phyloP scores from a whole-genome alignment of 2,329 filamentous ascomycete genomes.

The Aspergillus ochraceus region DNA sequence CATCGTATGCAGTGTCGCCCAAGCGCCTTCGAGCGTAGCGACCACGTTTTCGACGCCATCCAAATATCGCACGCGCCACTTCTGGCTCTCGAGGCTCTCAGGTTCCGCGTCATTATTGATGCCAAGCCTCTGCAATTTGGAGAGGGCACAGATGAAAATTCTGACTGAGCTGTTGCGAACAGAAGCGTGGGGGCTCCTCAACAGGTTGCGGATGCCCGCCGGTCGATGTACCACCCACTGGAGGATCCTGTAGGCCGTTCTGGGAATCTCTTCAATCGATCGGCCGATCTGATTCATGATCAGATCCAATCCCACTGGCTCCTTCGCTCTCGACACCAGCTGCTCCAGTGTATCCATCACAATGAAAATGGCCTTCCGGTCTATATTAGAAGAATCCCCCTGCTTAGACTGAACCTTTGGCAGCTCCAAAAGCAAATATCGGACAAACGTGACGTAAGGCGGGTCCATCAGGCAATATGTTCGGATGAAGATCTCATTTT shows the following conservation, averaged over 20 bases:
- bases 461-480: conserved; percentile 79
- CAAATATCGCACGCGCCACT: conserved; percentile 29
- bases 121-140: conserved; percentile 50
- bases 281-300: conserved; percentile 55
- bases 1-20: conserved; percentile 61
- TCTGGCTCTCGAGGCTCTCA: conserved; percentile 22
- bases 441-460: conserved; percentile 67
- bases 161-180: conserved; percentile 57
- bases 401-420: conserved; percentile 54
- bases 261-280: conserved; percentile 51
- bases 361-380: conserved; percentile 44
- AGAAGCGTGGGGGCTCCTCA: conserved; percentile 58
- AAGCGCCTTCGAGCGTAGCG: conserved; percentile 57
- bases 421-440: conserved; percentile 60
- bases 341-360: conserved; percentile 68
- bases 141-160: conserved; percentile 55
- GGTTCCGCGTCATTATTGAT: conserved; percentile 21
- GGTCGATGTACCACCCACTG: conserved; percentile 60
- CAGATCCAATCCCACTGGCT: conserved; percentile 61
- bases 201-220: conserved; percentile 62
- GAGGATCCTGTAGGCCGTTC: conserved; percentile 61
- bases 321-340: conserved; percentile 70
- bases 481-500: conserved; percentile 73
- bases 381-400: conserved; percentile 48
- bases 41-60: conserved; percentile 38